phyloP scores from a whole-genome alignment of 805 yeast genomes.

The Schwanniomyces vanrijiae region DNA sequence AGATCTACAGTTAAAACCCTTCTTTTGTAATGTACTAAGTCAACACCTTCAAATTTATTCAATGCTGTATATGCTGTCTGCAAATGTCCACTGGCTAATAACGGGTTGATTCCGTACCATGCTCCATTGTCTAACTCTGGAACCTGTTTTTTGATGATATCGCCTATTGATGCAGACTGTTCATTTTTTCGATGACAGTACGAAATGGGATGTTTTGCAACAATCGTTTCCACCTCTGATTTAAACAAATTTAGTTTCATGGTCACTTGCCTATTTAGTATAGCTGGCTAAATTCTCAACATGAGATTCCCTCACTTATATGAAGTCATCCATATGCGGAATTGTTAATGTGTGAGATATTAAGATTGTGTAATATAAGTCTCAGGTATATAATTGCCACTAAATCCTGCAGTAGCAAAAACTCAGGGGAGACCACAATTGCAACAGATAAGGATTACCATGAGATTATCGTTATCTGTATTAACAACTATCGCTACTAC shows the following conservation, averaged over 20 bases:
- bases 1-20: slow-evolving; percentile 29
- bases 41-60: slow-evolving; percentile 40
- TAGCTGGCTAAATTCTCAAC: neutral
- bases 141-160: slow-evolving; percentile 34
- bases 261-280: neutral
- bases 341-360: no score
- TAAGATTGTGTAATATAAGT: slow-evolving; percentile 7
- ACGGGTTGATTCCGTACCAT: slow-evolving; percentile 45
- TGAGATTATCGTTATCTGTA: slow-evolving; percentile 36
- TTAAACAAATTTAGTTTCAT: slow-evolving; percentile 15
- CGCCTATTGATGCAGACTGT: slow-evolving; percentile 18
- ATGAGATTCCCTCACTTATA: neutral
- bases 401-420: neutral
- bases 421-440: neutral
- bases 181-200: slow-evolving; percentile 12
- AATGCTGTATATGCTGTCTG: slow-evolving; percentile 52
- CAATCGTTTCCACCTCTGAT: slow-evolving; percentile 23
- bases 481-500: slow-evolving; percentile 45
- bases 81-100: slow-evolving; percentile 46
- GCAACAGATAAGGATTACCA: slow-evolving; percentile 6
- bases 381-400: slow-evolving; percentile 6
- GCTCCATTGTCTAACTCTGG: slow-evolving; percentile 42
- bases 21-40: slow-evolving; percentile 47
- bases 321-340: slow-evolving; percentile 3
- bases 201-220: slow-evolving; percentile 23